Base-by-base conservation (phyloP, 345 rosid species). In the Clausena lansium region DNA sequence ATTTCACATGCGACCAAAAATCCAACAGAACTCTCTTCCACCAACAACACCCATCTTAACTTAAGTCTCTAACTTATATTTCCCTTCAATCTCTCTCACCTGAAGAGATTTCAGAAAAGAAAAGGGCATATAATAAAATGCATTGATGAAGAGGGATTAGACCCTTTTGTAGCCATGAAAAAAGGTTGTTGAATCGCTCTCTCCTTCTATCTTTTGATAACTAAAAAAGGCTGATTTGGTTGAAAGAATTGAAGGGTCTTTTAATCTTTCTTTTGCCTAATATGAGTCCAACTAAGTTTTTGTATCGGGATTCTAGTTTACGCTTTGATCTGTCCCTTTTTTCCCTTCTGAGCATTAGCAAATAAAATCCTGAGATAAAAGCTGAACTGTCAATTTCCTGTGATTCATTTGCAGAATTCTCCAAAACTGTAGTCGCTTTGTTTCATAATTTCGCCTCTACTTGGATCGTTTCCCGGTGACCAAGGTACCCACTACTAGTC, bases 1-100 rank as follows among this genome's bases (percentile, higher is more conserved):
- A 74, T 78, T 65, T 82, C 95, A 87, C 89, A 86, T 88, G 87
- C 91, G 73, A 84, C 86, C 88, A 89, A 89, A 45, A 88, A 78
- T 55, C 83, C 89, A 70, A 78, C 83, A 57, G 39, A 36, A 59
- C 69, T 8, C 76, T 60, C 79, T 32, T 58, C 66, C 2, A 59
- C 75, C 50, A 45, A 45, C 50, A 13, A 11, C 17, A 45, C 50
- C 35, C 24, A 66, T 19, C 77, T 64, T 55, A 7, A 45, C 77
- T 64, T 55, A 7, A 45, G 45, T 74, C 69, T 76, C 60, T 20
- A 75, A 59, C 25, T 39, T 54, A 28, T 55, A 14, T 15, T 15
- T 74, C 5, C 58, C 58, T 71, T 64, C 73, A 61, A 9, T 71
- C 79, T 27, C 27, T 69, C 60, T 72, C 33, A 70, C 71, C 73